Conservation (phyloP, 2,329 filamentous ascomycete species). For the Alternaria metachromatica region DNA sequence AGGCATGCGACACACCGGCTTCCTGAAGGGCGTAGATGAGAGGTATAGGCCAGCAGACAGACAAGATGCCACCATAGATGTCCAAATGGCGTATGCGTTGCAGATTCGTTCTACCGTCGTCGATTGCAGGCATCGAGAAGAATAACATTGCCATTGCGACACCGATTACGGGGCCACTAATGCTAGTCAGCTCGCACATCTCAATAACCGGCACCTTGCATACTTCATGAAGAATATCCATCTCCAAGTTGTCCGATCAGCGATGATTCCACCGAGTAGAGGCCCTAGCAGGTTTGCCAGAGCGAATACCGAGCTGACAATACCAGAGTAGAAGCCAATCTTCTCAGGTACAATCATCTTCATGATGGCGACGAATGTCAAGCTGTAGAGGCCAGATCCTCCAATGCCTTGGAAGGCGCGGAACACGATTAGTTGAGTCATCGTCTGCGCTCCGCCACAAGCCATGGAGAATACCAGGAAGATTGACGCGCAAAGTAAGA, state of each 20-base stretch:
- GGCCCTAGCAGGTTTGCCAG: conserved; percentile 54
- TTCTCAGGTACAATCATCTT: conserved; percentile 39
- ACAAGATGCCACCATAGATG: conserved; percentile 36
- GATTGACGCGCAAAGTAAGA: conserved; percentile 29
- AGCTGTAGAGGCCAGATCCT: conserved; percentile 56
- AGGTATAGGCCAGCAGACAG: conserved; percentile 40
- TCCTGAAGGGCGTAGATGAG: conserved; percentile 44
- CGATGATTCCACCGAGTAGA: conserved; percentile 54
- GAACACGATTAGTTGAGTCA: conserved; percentile 39
- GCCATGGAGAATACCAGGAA: conserved; percentile 44
- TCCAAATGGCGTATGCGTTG: conserved; percentile 40
- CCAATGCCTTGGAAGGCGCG: conserved; percentile 55
- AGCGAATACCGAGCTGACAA: conserved; percentile 49
- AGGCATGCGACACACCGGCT: conserved; percentile 31
- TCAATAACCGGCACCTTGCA: conserved; percentile 13
- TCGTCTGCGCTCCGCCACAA: conserved; percentile 19
- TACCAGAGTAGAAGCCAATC: conserved; percentile 44
- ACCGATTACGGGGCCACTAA: conserved; percentile 34
- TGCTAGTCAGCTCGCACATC: neutral
- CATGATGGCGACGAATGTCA: conserved; percentile 47
- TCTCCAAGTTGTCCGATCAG: conserved; percentile 51
- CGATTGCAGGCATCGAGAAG: conserved; percentile 34
- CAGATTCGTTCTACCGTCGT: conserved; percentile 32
- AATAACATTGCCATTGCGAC: conserved; percentile 31
- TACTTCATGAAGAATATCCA: conserved; percentile 60